These are phyloP conservation scores for Phytophthora chlamydospora DNA, from an alignment of 352 stramenopile species.

Conservation along the genomic window DNA sequence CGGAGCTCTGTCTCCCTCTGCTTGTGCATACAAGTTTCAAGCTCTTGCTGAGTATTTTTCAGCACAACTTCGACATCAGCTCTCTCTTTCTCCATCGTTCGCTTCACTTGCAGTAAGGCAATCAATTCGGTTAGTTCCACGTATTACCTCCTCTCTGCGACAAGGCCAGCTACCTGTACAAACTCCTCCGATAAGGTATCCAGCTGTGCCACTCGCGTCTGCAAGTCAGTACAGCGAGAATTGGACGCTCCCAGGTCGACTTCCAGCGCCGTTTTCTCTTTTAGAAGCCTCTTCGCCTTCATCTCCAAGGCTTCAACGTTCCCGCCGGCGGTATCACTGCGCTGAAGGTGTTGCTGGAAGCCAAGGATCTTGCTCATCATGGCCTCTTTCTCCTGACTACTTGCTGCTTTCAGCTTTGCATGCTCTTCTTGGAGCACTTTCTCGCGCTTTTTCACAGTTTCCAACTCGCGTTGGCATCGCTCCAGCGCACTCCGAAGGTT, in stretches of 20 bases:
- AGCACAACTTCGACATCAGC: slow-evolving; percentile 19
- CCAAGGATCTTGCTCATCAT: slow-evolving; percentile 65
- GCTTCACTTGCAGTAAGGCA: slow-evolving; percentile 27
- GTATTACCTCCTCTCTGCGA: not conserved
- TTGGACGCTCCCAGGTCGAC: slow-evolving; percentile 13
- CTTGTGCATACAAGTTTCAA: slow-evolving; percentile 14
- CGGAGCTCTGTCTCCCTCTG: slow-evolving; percentile 6
- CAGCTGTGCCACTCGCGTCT: slow-evolving; percentile 17
- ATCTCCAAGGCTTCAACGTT: slow-evolving; percentile 42
- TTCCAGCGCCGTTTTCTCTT: slow-evolving; percentile 38
- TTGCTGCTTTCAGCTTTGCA: slow-evolving; percentile 44
- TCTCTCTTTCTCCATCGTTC: slow-evolving; percentile 26
- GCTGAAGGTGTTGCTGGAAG: slow-evolving; percentile 59
- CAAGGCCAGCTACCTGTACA: slow-evolving; percentile 16
- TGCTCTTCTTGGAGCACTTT: slow-evolving; percentile 60
- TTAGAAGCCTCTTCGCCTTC: slow-evolving; percentile 36
- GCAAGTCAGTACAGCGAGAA: slow-evolving; percentile 20
- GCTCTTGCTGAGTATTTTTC: slow-evolving; percentile 14
- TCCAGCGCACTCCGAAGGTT: slow-evolving; percentile 54
- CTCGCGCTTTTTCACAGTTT: slow-evolving; percentile 52
- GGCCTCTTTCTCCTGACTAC: slow-evolving; percentile 56
- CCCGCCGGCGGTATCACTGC: slow-evolving; percentile 29
- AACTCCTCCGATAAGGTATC: slow-evolving; percentile 29
- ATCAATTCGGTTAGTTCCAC: slow-evolving; percentile 3
- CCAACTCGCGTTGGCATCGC: slow-evolving; percentile 56